Conservation (phyloP, 2,329 filamentous ascomycete genomes). For the Xylariaceae sp. region DNA sequence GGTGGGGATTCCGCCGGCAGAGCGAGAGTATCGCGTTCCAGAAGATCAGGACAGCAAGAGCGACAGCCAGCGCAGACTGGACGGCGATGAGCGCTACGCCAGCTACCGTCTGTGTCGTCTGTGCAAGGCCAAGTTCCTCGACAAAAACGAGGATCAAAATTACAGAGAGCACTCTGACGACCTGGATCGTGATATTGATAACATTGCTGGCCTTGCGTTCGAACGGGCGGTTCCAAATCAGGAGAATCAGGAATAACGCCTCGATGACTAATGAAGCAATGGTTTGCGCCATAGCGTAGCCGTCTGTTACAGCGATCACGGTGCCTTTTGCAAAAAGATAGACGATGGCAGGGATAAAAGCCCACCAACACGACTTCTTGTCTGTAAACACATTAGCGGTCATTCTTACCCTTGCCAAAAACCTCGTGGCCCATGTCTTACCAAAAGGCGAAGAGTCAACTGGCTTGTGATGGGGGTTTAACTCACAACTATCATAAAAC, state of each 20-base stretch:
- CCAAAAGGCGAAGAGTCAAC: too few relatives aligned
- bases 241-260: slow-evolving; percentile 68
- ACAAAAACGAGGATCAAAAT: slow-evolving; percentile 90
- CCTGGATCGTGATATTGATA: slow-evolving; percentile 89
- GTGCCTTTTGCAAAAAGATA: slow-evolving; percentile 90
- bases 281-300: slow-evolving; percentile 78
- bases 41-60: slow-evolving; percentile 80
- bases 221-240: slow-evolving; percentile 83
- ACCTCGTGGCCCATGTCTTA: too few relatives aligned
- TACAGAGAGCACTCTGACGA: slow-evolving; percentile 84
- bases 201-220: slow-evolving; percentile 83
- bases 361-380: slow-evolving; percentile 93
- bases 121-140: slow-evolving; percentile 80
- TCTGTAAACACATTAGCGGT: slow-evolving; percentile 32
- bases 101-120: slow-evolving; percentile 91
- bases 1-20: slow-evolving; percentile 85
- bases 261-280: slow-evolving; percentile 79
- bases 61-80: slow-evolving; percentile 76
- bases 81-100: slow-evolving; percentile 92
- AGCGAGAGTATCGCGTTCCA: slow-evolving; percentile 84
- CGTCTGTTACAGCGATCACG: slow-evolving; percentile 79
- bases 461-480: too few relatives aligned
- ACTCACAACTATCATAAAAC: slow-evolving; percentile 78
- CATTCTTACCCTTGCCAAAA: too few relatives aligned
- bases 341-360: slow-evolving; percentile 83